phyloP scores from a whole-genome alignment of 108 stramenopile species.

The Conticribra guillardii region DNA sequence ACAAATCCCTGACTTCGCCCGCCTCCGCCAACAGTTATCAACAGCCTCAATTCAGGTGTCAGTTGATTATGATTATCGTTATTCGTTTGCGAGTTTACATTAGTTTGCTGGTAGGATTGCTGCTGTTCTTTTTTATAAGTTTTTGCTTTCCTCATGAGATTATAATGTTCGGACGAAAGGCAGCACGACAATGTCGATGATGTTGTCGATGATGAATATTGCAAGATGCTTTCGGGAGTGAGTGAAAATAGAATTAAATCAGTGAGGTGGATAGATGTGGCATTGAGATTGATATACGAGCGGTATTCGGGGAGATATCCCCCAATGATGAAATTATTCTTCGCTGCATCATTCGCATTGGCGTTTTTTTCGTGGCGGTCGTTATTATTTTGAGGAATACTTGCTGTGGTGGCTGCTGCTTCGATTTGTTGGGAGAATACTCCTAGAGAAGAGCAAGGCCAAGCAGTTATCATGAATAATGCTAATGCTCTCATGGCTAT shows the following conservation, averaged over 20 bases:
- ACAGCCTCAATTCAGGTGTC: constrained; percentile 21
- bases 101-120: too few species aligned
- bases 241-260: constrained; percentile 77
- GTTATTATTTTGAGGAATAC: too few species aligned
- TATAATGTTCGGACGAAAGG: constrained; percentile 56
- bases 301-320: constrained; percentile 85
- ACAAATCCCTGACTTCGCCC: constrained; percentile 40
- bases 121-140: constrained; percentile 41
- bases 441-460: too few species aligned
- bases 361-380: too few species aligned
- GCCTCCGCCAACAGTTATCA: constrained; percentile 40
- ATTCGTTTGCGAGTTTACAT: too few species aligned
- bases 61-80: not conserved
- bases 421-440: too few species aligned
- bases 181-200: constrained; percentile 46
- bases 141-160: constrained; percentile 50
- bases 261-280: constrained; percentile 50
- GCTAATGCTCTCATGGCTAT: too few species aligned
- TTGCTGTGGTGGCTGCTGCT: too few species aligned
- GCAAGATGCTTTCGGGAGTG: constrained; percentile 35
- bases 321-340: constrained; percentile 46
- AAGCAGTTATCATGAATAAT: too few species aligned
- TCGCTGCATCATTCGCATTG: too few species aligned
- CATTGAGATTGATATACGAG: constrained; percentile 54
- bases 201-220: too few species aligned